Percentiles rank a stretch among this genome's conserved stretches.
phyloP scores from a whole-genome alignment of 139 green algal genomes.

The Chlorella ohadii region DNA sequence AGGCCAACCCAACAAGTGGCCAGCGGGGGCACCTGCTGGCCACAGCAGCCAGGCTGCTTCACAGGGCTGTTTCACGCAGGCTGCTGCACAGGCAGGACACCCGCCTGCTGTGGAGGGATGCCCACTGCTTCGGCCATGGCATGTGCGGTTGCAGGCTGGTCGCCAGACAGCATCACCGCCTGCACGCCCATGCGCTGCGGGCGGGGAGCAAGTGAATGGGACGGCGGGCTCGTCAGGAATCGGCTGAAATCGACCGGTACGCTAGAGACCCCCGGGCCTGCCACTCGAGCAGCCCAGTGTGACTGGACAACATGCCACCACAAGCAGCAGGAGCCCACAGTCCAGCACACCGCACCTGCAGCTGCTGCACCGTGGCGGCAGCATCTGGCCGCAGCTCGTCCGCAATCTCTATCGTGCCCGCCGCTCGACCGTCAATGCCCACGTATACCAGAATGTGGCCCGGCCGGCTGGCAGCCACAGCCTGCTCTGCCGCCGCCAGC shows the following conservation, averaged over 20 bases:
- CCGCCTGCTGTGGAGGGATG: slow-evolving; percentile 27
- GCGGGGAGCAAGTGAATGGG: not conserved
- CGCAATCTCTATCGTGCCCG: slow-evolving; percentile 66
- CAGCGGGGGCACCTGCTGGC: no score
- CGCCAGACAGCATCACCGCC: slow-evolving; percentile 81
- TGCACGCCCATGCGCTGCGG: slow-evolving; percentile 56
- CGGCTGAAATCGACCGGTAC: no score
- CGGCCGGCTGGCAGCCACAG: not conserved
- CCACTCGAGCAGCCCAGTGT: no score
- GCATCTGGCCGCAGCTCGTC: slow-evolving; percentile 76
- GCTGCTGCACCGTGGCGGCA: slow-evolving; percentile 44
- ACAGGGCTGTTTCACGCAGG: no score
- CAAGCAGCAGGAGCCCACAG: not conserved
- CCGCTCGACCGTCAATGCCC: slow-evolving; percentile 58
- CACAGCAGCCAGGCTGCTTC: no score
- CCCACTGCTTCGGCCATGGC: slow-evolving; percentile 77
- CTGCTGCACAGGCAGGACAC: not conserved
- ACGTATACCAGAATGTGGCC: slow-evolving; percentile 81
- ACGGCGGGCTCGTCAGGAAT: no score
- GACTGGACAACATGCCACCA: not conserved
- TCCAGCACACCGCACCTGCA: not conserved
- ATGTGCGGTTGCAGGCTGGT: slow-evolving; percentile 58
- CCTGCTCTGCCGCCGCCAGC: no score
- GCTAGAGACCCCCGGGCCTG: no score
- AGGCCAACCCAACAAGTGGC: no score